Percentiles rank a stretch among this genome's conserved stretches.
Evolutionary conservation across 2,329 filamentous ascomycete genomes (phyloP).

Genomic region (Penicillium sclerotigenum): DNA sequence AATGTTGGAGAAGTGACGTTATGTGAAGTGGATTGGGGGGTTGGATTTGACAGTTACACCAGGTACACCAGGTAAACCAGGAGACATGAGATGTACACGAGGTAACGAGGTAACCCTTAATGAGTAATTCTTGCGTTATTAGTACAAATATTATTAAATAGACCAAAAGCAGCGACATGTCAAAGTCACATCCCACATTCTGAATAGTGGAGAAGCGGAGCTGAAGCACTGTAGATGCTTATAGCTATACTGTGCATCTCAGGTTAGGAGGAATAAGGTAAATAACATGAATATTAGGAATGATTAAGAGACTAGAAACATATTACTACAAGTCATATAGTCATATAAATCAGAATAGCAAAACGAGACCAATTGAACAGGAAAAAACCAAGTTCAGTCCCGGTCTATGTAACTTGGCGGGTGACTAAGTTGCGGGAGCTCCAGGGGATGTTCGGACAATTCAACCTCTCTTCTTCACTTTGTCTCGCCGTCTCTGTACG

Average conservation of each 20-base stretch:
- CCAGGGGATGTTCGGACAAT: constrained; percentile 2
- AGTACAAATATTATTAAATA: background rate
- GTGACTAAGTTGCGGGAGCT: constrained; percentile 9
- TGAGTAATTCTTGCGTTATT: background rate
- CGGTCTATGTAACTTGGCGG: background rate
- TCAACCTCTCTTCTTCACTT: background rate
- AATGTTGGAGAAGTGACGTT: constrained; percentile 6
- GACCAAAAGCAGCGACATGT: constrained; percentile 9
- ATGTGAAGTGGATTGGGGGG: background rate
- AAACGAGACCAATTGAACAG: background rate
- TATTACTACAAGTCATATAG: background rate
- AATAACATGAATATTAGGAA: background rate
- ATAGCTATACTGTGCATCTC: background rate
- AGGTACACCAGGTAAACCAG: too few species aligned
- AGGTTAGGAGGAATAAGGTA: background rate
- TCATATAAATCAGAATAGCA: background rate
- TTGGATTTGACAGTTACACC: background rate
- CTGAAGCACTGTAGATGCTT: background rate
- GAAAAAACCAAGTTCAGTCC: background rate
- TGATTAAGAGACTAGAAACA: background rate
- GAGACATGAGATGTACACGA: too few species aligned
- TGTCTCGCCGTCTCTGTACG: background rate
- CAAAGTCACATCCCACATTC: constrained; percentile 19
- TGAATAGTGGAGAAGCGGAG: constrained; percentile 11
- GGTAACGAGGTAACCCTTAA: too few species aligned